Base-by-base conservation (phyloP, 768 basidiomycete species). In the Tulasnella sp. region DNA sequence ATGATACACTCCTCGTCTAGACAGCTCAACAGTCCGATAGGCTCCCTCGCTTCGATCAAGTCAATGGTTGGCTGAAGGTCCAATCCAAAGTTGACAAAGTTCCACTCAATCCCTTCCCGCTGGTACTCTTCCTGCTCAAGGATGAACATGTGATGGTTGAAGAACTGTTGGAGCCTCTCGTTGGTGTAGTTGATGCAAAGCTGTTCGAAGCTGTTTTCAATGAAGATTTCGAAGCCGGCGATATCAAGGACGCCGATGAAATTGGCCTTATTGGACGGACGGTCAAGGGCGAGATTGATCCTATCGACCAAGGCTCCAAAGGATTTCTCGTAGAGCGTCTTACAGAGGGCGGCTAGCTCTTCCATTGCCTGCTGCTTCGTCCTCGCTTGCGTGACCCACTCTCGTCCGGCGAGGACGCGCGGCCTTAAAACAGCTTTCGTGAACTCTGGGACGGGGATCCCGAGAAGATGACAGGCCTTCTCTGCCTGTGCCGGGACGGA, bases 131-230 rank as follows among this genome's bases (percentile, higher is more conserved):
- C 96, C 68, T 99, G 96, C 74, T 99, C 96, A 31, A 98, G 81
- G 41, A 96, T 91, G 71, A 99, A 98, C 96, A 98, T 98, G 70
- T 98, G 96, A 71, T 98, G 92, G 67, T 98, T 99, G 80, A 92
- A 92, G 71, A 90, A 91, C 70, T 97, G 94, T 69, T 97, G 94
- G 8, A 98, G 79, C 68, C 88, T 94, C 78, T 99, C 96, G 75
- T 99, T 99, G 45, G 94, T 98, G 67, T 89, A 94, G 68, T 99
- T 99, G 80, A 99, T 99, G 66, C 94, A 80, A 25, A 99, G 80
- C 70, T 99, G 96, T 67, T 99, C 96, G 70, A 97, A 99, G 8
- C 86, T 86, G 70, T 97, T 97, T 66, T 85, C 76, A 56, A 68
- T 68, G 58, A 77, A 78, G 62, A 99, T 99, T 71, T 99, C 96